Conservation (phyloP, 768 basidiomycete species). For the Pulveroboletus ravenelii region DNA sequence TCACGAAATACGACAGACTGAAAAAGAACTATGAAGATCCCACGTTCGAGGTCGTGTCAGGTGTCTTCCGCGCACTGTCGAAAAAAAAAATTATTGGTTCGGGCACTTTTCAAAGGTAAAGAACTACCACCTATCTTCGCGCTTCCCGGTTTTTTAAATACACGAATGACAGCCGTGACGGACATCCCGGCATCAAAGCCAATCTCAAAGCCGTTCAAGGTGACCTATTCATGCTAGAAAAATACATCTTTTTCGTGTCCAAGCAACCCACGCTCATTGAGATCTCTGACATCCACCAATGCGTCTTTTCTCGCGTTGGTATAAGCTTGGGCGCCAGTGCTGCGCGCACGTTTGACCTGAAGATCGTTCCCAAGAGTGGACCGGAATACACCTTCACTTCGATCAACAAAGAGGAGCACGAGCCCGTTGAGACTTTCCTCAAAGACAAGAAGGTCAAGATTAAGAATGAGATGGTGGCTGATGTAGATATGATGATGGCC, state of each 20-base stretch:
- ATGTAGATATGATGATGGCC: constrained; percentile 70
- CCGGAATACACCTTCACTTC: constrained; percentile 88
- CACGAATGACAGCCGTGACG: constrained; percentile 58
- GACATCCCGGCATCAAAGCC: constrained; percentile 93
- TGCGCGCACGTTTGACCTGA: constrained; percentile 90
- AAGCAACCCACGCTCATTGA: constrained; percentile 92
- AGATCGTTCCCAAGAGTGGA: constrained; percentile 79
- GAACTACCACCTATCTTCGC: too few species aligned
- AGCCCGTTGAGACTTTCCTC: constrained; percentile 77
- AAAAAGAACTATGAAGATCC: constrained; percentile 94
- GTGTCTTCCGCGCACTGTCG: constrained; percentile 86
- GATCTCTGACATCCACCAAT: constrained; percentile 83
- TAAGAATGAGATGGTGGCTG: constrained; percentile 94
- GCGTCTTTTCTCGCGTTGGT: constrained; percentile 91
- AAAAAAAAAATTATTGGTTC: constrained; percentile 89
- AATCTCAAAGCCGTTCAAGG: constrained; percentile 96
- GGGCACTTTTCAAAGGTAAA: constrained; percentile 78
- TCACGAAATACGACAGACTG: constrained; percentile 74
- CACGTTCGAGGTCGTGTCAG: constrained; percentile 91
- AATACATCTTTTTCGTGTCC: constrained; percentile 96
- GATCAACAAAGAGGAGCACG: constrained; percentile 94
- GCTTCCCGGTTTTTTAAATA: neutral
- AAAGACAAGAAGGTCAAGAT: constrained; percentile 88
- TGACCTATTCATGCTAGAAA: constrained; percentile 96
- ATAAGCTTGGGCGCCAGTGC: constrained; percentile 76